phyloP scores from a whole-genome alignment of 1,284 basidiomycete species.

The Papiliotrema fonsecae region DNA sequence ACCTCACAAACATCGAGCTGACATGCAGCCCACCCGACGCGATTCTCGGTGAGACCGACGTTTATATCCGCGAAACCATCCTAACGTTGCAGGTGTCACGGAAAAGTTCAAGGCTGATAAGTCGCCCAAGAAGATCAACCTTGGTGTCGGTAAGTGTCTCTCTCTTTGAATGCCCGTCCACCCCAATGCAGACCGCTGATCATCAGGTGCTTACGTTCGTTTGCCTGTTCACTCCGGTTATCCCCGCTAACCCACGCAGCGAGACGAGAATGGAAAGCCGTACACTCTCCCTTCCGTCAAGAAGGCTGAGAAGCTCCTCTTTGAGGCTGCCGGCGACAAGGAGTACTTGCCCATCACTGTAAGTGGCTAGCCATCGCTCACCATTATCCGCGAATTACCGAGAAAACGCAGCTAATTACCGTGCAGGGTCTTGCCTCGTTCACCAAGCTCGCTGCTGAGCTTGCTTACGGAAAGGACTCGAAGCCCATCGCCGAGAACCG shows the following conservation, averaged over 20 bases:
- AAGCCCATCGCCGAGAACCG: conserved; percentile 67
- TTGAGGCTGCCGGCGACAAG: conserved; percentile 74
- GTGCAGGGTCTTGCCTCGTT: conserved; percentile 66
- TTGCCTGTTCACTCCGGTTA: conserved; percentile 2
- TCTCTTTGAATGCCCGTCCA: background rate
- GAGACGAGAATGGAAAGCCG: conserved; percentile 91
- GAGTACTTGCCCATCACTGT: conserved; percentile 94
- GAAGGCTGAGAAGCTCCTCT: conserved; percentile 62
- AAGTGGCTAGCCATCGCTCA: conserved; percentile 12
- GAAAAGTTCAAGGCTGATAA: conserved; percentile 71
- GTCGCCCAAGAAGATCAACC: conserved; percentile 88
- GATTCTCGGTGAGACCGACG: conserved; percentile 24
- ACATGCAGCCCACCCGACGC: conserved; percentile 28
- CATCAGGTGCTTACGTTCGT: conserved; percentile 41
- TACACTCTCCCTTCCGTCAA: conserved; percentile 88
- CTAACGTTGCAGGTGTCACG: conserved; percentile 32
- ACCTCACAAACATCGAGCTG: no score
- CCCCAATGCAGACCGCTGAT: background rate
- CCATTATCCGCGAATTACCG: background rate
- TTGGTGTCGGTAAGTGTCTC: conserved; percentile 71
- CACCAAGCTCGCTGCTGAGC: conserved; percentile 79
- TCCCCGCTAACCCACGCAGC: conserved; percentile 53
- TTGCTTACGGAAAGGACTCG: conserved; percentile 86
- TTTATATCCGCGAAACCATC: background rate
- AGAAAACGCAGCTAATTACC: background rate